A percentile compares a stretch with the other conserved stretches of the same genome.
phyloP scores from a whole-genome alignment of 768 basidiomycete species.

The Boletus barrowsii region DNA sequence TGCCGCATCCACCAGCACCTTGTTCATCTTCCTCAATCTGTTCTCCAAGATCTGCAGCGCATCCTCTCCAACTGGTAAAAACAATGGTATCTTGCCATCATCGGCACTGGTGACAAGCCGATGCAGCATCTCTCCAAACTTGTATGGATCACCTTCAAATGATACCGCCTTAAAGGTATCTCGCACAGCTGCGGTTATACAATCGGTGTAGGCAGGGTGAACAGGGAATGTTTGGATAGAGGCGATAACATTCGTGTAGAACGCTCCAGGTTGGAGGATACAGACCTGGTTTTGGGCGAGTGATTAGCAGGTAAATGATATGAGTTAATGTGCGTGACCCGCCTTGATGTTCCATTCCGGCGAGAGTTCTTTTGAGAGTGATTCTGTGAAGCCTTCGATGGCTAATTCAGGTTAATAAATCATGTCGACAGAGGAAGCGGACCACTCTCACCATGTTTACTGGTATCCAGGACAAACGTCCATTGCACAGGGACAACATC shows the following conservation, averaged over 20 bases:
- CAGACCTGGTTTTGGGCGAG: slow-evolving; percentile 4
- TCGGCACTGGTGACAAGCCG: neutral
- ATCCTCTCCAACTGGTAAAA: slow-evolving; percentile 12
- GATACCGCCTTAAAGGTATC: neutral
- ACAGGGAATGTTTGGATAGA: neutral
- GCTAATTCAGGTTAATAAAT: neutral
- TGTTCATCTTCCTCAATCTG: neutral
- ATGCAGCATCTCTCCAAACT: slow-evolving; percentile 8
- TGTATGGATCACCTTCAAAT: slow-evolving; percentile 11
- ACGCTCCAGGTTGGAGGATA: slow-evolving; percentile 18
- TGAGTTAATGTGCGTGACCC: neutral
- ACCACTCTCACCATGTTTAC: slow-evolving; percentile 13
- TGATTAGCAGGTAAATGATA: neutral
- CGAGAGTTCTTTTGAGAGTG: slow-evolving; percentile 11
- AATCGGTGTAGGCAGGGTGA: slow-evolving; percentile 10
- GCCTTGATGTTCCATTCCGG: slow-evolving; percentile 22
- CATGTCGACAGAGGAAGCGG: neutral
- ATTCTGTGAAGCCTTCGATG: slow-evolving; percentile 10
- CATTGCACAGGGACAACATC: neutral
- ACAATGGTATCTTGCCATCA: slow-evolving; percentile 2
- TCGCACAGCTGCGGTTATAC: neutral
- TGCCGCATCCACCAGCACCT: neutral
- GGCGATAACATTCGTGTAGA: slow-evolving; percentile 9
- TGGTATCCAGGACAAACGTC: neutral
- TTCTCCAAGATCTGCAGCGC: slow-evolving; percentile 1